Percentiles rank a stretch among this genome's conserved stretches.
Evolutionary conservation across 768 basidiomycete species (phyloP).

Genomic region (Boletus pseudo-olivaceus): DNA sequence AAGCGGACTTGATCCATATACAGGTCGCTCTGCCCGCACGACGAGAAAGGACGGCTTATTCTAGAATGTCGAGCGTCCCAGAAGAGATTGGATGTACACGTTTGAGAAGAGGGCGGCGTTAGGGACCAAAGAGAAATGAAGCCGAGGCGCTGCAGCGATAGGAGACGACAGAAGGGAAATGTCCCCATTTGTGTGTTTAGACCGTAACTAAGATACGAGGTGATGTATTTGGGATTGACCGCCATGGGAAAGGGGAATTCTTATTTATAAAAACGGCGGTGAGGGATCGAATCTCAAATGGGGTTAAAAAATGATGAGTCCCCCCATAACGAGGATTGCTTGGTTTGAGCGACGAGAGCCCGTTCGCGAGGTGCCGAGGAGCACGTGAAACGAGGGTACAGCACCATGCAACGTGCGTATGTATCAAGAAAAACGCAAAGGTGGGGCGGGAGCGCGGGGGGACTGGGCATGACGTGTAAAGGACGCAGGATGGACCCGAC

Average conservation of each 20-base stretch:
- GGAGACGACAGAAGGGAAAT: neutral
- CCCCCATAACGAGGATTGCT: conserved; percentile 9
- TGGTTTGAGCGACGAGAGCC: conserved; percentile 5
- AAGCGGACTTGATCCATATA: conserved; percentile 11
- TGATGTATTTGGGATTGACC: conserved; percentile 8
- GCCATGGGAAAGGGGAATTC: conserved; percentile 18
- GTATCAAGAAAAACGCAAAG: no score
- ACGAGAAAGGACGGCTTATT: conserved; percentile 5
- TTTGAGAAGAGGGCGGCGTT: conserved; percentile 14
- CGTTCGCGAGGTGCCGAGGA: conserved; percentile 25
- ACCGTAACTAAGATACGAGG: conserved; percentile 23
- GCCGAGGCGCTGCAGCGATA: conserved; percentile 1
- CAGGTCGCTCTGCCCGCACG: conserved; percentile 14
- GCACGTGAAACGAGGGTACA: conserved; percentile 19
- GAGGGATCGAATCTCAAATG: conserved; percentile 13
- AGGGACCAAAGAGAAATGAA: conserved; percentile 4
- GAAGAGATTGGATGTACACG: conserved; percentile 6
- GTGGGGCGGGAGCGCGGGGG: conserved; percentile 1
- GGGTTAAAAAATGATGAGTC: conserved; percentile 14
- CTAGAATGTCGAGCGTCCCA: conserved; percentile 4
- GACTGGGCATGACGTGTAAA: conserved; percentile 22
- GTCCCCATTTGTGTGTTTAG: conserved; percentile 6
- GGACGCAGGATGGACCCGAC: neutral
- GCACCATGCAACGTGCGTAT: neutral
- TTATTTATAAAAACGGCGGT: conserved; percentile 11